These are phyloP conservation scores for Curvularia hawaiiensis DNA, from an alignment of 2,329 filamentous ascomycete genomes.

Conservation along the genomic window DNA sequence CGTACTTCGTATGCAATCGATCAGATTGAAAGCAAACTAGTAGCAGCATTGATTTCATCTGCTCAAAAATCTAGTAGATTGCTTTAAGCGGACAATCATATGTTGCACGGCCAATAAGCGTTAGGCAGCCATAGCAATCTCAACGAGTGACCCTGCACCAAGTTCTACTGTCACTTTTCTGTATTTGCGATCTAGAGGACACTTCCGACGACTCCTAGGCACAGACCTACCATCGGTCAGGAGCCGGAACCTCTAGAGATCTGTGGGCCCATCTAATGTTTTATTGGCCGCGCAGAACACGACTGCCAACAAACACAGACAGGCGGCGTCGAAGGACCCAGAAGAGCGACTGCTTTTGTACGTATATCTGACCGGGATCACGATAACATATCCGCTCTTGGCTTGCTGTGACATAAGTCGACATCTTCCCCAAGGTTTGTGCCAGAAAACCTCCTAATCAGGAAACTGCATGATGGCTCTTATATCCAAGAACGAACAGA, in stretches of 20 bases:
- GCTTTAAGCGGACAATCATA: no score
- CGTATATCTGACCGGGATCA: background rate
- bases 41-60: background rate
- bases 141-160: no score
- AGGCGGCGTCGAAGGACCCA: background rate
- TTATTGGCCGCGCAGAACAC: no score
- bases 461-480: slow-evolving; percentile 9
- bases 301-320: background rate
- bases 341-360: background rate
- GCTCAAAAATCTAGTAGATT: no score
- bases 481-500: slow-evolving; percentile 12
- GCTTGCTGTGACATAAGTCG: background rate
- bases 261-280: no score
- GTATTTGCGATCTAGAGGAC: no score
- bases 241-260: no score
- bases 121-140: no score
- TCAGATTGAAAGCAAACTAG: background rate
- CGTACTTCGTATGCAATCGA: background rate
- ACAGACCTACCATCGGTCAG: no score
- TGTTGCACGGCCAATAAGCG: no score
- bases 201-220: no score
- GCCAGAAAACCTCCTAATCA: background rate
- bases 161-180: no score
- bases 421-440: background rate
- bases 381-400: background rate